Conservation (phyloP, 2,329 filamentous ascomycete genomes). For the Stemphylium beticola region DNA sequence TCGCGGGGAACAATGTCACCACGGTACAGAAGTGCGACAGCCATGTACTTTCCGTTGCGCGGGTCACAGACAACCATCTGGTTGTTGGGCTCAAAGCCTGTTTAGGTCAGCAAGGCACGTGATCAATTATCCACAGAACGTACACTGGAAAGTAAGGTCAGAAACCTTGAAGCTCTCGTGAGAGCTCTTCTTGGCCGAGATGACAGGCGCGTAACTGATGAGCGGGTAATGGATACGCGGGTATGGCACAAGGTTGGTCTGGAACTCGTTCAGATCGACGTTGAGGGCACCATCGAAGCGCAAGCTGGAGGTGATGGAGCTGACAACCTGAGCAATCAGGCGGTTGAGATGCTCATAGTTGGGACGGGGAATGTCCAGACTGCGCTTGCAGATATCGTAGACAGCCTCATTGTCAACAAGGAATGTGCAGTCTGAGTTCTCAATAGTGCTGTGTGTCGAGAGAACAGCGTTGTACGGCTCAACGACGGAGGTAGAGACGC, state of each 20-base stretch:
- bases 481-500: constrained; percentile 72
- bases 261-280: constrained; percentile 78
- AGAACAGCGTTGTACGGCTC: constrained; percentile 78
- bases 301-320: constrained; percentile 74
- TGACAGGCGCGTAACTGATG: constrained; percentile 74
- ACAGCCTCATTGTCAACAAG: constrained; percentile 77
- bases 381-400: constrained; percentile 76
- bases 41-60: constrained; percentile 79
- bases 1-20: constrained; percentile 74
- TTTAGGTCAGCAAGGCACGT: constrained; percentile 33
- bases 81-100: constrained; percentile 79
- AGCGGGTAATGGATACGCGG: constrained; percentile 77
- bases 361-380: constrained; percentile 72
- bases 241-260: constrained; percentile 77
- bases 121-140: constrained; percentile 6
- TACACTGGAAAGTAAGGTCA: constrained; percentile 77
- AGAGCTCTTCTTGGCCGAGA: constrained; percentile 75
- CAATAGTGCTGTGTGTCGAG: constrained; percentile 76
- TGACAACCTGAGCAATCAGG: constrained; percentile 75
- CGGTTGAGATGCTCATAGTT: constrained; percentile 76
- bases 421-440: constrained; percentile 82
- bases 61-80: constrained; percentile 80
- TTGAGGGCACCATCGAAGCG: constrained; percentile 76
- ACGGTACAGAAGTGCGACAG: constrained; percentile 73
- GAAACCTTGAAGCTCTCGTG: constrained; percentile 89